Base-by-base conservation (phyloP, 1,284 basidiomycete species). In the Boletus smithii region DNA sequence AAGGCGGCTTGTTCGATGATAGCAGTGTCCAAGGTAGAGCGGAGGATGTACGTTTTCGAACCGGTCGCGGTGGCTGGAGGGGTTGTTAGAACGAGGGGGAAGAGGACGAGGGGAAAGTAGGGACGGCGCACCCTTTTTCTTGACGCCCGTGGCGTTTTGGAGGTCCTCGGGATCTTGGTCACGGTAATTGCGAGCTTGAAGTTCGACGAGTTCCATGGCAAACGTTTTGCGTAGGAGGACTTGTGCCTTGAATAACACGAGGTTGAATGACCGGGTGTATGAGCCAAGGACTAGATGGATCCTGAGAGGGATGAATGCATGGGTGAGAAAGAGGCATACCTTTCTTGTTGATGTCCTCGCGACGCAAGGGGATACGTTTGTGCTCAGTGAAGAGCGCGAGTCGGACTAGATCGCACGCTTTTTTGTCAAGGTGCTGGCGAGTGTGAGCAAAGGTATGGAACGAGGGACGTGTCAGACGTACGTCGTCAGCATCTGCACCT, bases 271-370 rank as follows among this genome's bases (percentile, higher is more conserved):
- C 24, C 83, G 76, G 4, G 76, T 66, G 41, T 76, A 72, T 4
- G 74, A 63, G 9, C 81, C 82, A 22, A 90, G 67, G 0, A 85
- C 88, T 88, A 9, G 23, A 31, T 13, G 14, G 4, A 3, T 33
- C 8, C 17, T 33, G 4, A 35, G 13, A 3, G 9, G 26, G 17
- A 13, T 23, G 23, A 16, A 22, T n/a, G 20, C 7, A 36, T 17
- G 0, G 18, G 23, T 22, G 34, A 26, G 37, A 13, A 37, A n/a
- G 20, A 23, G 20, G 48, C 61, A 29, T 36, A 81, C 87, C 79
- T 76, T 86, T 88, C 70, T 89, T 90, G 16, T 76, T 80, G 36
- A 91, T 87, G 23, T 91, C 88, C 23, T 91, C 86, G 39, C 86
- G 71, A 32, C 76, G 75, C 37, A 90, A 64, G 1, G 80, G 74